These are phyloP conservation scores for Volvariella volvacea DNA, from an alignment of 1,284 basidiomycete genomes.

Conservation along the genomic window DNA sequence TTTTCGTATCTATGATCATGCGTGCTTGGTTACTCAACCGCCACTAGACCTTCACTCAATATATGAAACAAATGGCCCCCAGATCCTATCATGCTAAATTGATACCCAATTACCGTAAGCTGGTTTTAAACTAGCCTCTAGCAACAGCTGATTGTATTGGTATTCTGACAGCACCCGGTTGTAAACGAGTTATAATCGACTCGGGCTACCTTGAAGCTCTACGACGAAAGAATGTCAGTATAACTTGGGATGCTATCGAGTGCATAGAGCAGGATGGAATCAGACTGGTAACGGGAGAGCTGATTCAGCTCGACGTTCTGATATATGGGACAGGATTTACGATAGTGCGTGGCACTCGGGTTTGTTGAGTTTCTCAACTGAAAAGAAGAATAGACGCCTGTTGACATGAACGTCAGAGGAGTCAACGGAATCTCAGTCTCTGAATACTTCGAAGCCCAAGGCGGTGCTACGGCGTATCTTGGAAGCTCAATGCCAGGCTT, in stretches of 20 bases:
- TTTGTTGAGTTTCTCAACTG: slow-evolving; percentile 1
- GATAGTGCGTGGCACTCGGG: slow-evolving; percentile 19
- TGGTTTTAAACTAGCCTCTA: neutral
- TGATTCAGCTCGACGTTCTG: slow-evolving; percentile 42
- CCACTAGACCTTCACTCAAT: slow-evolving; percentile 28
- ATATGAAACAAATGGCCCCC: slow-evolving; percentile 40
- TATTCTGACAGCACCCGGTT: slow-evolving; percentile 36
- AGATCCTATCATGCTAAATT: slow-evolving; percentile 35
- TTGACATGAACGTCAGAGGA: slow-evolving; percentile 29
- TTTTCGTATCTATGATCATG: slow-evolving; percentile 9
- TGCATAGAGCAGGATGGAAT: slow-evolving; percentile 23
- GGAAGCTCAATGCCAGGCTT: slow-evolving; percentile 42
- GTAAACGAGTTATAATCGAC: slow-evolving; percentile 51
- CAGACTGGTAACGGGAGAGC: slow-evolving; percentile 39
- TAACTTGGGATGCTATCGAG: slow-evolving; percentile 38
- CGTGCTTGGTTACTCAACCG: slow-evolving; percentile 1
- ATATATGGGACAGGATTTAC: slow-evolving; percentile 46
- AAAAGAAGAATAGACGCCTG: slow-evolving; percentile 20
- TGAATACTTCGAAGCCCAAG: slow-evolving; percentile 36
- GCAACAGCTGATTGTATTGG: slow-evolving; percentile 1
- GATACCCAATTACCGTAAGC: slow-evolving; percentile 42
- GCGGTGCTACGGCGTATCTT: slow-evolving; percentile 40
- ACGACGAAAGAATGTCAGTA: slow-evolving; percentile 42
- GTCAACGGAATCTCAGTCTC: slow-evolving; percentile 27
- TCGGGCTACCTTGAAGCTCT: slow-evolving; percentile 45